Evolutionary conservation across 805 yeast genomes (phyloP).

Genomic region (Teunomyces cretensis): DNA sequence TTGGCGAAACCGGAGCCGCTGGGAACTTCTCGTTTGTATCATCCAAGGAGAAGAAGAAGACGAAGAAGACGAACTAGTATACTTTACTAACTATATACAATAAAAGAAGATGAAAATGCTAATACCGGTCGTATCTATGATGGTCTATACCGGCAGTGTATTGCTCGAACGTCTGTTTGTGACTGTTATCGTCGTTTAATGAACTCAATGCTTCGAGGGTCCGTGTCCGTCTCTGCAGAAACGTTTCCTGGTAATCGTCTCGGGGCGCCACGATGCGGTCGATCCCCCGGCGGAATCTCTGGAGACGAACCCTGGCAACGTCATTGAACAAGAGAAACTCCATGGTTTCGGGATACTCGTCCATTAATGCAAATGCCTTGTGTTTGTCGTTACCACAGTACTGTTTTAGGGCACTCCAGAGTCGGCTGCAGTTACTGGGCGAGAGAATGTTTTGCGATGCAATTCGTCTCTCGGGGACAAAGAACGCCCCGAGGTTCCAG

Average conservation of each 20-base stretch:
- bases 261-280: slow-evolving; percentile 18
- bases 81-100: not conserved
- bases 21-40: slow-evolving; percentile 32
- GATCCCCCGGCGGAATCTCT: slow-evolving; percentile 22
- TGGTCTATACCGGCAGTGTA: slow-evolving; percentile 3
- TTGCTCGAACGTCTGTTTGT: not conserved
- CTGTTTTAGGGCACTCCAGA: slow-evolving; percentile 17
- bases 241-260: slow-evolving; percentile 17
- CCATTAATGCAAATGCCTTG: slow-evolving; percentile 29
- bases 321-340: slow-evolving; percentile 26
- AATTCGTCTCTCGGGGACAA: slow-evolving; percentile 30
- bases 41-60: slow-evolving; percentile 14
- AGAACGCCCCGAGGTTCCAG: slow-evolving; percentile 17
- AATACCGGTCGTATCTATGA: slow-evolving; percentile 3
- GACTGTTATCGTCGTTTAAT: slow-evolving; percentile 6
- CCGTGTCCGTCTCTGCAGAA: slow-evolving; percentile 21
- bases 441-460: slow-evolving; percentile 21
- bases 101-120: not conserved
- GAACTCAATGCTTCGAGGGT: slow-evolving; percentile 22
- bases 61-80: slow-evolving; percentile 1
- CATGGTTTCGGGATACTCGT: slow-evolving; percentile 33
- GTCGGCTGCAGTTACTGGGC: slow-evolving; percentile 15
- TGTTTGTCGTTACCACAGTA: slow-evolving; percentile 16
- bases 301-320: slow-evolving; percentile 16
- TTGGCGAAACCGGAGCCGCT: slow-evolving; percentile 50